Evolutionary conservation across 2,329 filamentous ascomycete species (phyloP).

Genomic region (Gnomoniopsis sp.): DNA sequence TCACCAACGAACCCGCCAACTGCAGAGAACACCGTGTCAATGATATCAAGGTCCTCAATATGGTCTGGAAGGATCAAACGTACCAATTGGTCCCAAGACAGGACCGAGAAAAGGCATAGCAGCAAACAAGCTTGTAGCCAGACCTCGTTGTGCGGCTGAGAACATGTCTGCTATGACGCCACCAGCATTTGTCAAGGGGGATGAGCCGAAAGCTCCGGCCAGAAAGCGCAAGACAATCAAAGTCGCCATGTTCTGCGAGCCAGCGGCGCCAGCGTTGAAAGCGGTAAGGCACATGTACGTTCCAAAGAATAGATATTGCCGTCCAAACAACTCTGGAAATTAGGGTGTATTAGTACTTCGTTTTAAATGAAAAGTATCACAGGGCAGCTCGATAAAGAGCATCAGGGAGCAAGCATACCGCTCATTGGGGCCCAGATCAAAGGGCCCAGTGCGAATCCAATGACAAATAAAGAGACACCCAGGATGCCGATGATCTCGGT

Average conservation of each 20-base stretch:
- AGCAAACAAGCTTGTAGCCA: conserved; percentile 58
- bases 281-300: conserved; percentile 56
- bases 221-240: conserved; percentile 69
- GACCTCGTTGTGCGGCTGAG: conserved; percentile 48
- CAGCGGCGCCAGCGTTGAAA: conserved; percentile 60
- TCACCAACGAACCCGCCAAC: conserved; percentile 60
- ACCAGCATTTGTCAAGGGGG: conserved; percentile 59
- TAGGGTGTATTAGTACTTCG: conserved; percentile 27
- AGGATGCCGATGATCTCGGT: conserved; percentile 43
- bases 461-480: conserved; percentile 59
- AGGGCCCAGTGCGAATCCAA: conserved; percentile 60
- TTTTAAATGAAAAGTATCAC: not conserved
- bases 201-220: conserved; percentile 59
- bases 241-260: conserved; percentile 53
- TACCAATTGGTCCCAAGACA: conserved; percentile 37
- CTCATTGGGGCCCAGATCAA: conserved; percentile 62
- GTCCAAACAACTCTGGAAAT: conserved; percentile 53
- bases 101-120: conserved; percentile 64
- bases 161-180: conserved; percentile 65
- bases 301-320: conserved; percentile 56
- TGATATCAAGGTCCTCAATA: not conserved
- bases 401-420: not conserved
- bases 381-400: too few species aligned
- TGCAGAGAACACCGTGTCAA: conserved; percentile 40
- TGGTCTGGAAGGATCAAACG: not conserved